A percentile compares a stretch with the other conserved stretches of the same genome.
Evolutionary conservation across 2,329 filamentous ascomycete species (phyloP).

Genomic region (Ascochyta pisi): DNA sequence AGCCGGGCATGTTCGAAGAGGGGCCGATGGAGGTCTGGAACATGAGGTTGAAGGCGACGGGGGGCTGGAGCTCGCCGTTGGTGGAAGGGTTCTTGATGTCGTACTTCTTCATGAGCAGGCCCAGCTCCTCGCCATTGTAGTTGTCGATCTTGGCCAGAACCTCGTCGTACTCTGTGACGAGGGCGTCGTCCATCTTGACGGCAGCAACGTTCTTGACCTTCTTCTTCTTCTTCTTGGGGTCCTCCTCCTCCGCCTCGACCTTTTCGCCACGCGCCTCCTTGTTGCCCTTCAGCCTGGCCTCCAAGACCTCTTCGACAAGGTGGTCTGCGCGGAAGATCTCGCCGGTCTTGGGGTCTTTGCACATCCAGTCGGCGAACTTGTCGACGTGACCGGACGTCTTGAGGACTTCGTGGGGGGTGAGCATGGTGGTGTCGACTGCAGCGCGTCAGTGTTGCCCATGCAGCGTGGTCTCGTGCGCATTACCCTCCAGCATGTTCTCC

Average conservation of each 20-base stretch:
- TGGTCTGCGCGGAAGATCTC: conserved; percentile 97
- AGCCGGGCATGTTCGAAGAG: conserved; percentile 79
- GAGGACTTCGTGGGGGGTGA: conserved; percentile 91
- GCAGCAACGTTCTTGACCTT: conserved; percentile 67
- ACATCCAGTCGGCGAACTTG: conserved; percentile 99
- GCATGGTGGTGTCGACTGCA: conserved; percentile 82
- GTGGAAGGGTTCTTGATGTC: conserved; percentile 88
- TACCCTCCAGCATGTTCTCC: conserved; percentile 86
- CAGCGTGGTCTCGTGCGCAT: conserved; percentile 15
- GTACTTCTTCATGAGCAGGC: conserved; percentile 84
- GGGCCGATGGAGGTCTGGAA: conserved; percentile 96
- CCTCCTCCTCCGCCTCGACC: conserved; percentile 76
- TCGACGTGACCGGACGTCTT: conserved; percentile 95
- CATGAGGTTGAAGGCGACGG: conserved; percentile 97
- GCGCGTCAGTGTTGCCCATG: conserved; percentile 24
- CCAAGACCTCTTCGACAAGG: conserved; percentile 92
- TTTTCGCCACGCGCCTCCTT: conserved; percentile 89
- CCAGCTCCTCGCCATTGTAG: conserved; percentile 86
- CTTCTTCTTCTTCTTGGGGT: conserved; percentile 88
- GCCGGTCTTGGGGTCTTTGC: conserved; percentile 96
- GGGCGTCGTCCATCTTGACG: conserved; percentile 83
- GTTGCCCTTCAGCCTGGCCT: conserved; percentile 84
- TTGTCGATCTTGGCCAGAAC: conserved; percentile 94
- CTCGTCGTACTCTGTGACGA: conserved; percentile 90
- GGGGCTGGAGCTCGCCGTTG: conserved; percentile 76